Evolutionary conservation across 306 rosid genomes (phyloP).

Genomic region (Begonia masoniana): DNA sequence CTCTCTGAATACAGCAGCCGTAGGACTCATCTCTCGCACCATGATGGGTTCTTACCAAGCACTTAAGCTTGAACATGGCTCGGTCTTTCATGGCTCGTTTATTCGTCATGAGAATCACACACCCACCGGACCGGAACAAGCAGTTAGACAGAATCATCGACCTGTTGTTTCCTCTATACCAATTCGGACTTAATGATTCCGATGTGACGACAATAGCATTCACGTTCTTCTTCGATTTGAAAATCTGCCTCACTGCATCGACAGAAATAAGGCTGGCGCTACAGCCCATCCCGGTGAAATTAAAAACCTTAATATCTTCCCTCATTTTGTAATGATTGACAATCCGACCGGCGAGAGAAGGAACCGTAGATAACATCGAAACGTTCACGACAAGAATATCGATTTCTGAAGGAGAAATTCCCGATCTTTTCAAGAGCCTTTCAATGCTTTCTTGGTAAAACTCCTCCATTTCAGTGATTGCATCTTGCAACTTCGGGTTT

Average conservation of each 20-base stretch:
- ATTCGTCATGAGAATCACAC: constrained; percentile 7
- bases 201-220: constrained; percentile 5
- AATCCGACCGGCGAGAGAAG: constrained; percentile 52
- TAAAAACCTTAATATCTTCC: constrained; percentile 25
- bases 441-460: constrained; percentile 46
- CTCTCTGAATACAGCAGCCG: constrained; percentile 1
- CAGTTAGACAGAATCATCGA: constrained; percentile 7
- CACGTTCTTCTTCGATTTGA: not conserved
- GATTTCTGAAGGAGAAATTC: constrained; percentile 42
- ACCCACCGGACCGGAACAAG: constrained; percentile 7
- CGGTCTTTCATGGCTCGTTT: not conserved
- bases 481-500: constrained; percentile 34
- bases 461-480: constrained; percentile 56
- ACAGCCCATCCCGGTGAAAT: constrained; percentile 13
- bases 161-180: constrained; percentile 8
- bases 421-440: constrained; percentile 33
- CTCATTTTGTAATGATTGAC: constrained; percentile 59
- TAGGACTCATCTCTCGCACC: constrained; percentile 9
- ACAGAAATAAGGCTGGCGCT: constrained; percentile 7
- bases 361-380: constrained; percentile 44
- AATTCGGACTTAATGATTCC: constrained; percentile 5
- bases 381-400: constrained; percentile 79
- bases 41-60: constrained; percentile 7
- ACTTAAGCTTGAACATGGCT: constrained; percentile 5
- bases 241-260: not conserved